Evolutionary conservation across 768 basidiomycete genomes (phyloP).

Genomic region (Hortiboletus flavorubellus): DNA sequence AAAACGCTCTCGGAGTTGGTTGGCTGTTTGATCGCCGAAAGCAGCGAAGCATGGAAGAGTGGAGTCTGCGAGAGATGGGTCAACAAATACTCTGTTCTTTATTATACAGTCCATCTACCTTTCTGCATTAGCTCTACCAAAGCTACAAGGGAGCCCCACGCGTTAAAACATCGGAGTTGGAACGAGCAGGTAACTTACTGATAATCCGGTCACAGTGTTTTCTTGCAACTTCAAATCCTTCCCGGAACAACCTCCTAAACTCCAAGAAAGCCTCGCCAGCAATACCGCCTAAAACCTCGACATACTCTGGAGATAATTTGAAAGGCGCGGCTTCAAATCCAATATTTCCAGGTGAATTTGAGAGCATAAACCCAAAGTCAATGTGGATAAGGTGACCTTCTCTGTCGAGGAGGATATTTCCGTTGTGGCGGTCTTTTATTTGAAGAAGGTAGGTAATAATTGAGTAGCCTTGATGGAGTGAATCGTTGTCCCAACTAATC

Average conservation of each 20-base stretch:
- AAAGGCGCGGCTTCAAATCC: conserved; percentile 99
- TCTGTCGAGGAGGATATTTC: conserved; percentile 93
- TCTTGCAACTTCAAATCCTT: conserved; percentile 89
- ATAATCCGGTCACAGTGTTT: conserved; percentile 97
- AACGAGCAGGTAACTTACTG: conserved; percentile 47
- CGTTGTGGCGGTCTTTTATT: conserved; percentile 98
- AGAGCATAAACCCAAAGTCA: conserved; percentile 97
- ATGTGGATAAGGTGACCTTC: conserved; percentile 96
- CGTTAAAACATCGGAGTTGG: neutral
- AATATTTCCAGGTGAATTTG: conserved; percentile 95
- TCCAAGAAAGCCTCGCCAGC: conserved; percentile 72
- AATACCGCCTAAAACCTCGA: conserved; percentile 91
- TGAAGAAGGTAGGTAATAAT: conserved; percentile 95
- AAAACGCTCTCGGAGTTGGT: conserved; percentile 87
- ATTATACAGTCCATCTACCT: conserved; percentile 42
- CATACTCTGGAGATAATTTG: conserved; percentile 91
- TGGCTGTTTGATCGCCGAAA: conserved; percentile 88
- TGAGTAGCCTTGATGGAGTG: conserved; percentile 68
- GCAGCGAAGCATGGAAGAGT: conserved; percentile 86
- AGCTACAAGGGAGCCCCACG: conserved; percentile 36
- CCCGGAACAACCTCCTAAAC: conserved; percentile 84
- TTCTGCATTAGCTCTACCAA: conserved; percentile 99
- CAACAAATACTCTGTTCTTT: neutral
- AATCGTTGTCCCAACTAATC: neutral
- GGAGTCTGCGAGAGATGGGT: conserved; percentile 54